Evolutionary conservation across 2,329 filamentous ascomycete species (phyloP).

Genomic region (Calonectria pseudoturangicola): DNA sequence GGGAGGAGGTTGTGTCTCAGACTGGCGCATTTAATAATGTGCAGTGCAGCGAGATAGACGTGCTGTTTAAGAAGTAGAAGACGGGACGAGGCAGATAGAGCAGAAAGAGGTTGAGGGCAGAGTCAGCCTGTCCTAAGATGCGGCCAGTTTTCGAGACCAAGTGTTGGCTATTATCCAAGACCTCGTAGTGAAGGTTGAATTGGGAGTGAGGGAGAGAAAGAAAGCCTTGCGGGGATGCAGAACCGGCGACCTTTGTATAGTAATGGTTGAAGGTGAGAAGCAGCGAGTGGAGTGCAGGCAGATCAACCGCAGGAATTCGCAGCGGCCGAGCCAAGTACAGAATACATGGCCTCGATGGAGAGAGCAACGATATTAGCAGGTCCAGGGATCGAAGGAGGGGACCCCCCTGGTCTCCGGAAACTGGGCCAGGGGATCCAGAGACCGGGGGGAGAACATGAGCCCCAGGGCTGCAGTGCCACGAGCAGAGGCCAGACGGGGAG

Average conservation of each 20-base stretch:
- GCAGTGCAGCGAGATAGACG: constrained; percentile 46
- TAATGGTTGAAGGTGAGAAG: constrained; percentile 53
- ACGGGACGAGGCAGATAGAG: constrained; percentile 52
- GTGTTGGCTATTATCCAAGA: constrained; percentile 43
- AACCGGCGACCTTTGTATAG: constrained; percentile 54
- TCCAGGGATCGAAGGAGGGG: constrained; percentile 46
- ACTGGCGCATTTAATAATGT: constrained; percentile 53
- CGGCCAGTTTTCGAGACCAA: constrained; percentile 54
- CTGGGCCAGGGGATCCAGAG: constrained; percentile 32
- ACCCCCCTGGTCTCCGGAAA: constrained; percentile 37
- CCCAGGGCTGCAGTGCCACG: constrained; percentile 49
- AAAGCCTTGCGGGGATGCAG: constrained; percentile 55
- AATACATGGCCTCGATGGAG: constrained; percentile 40
- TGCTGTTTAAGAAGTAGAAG: constrained; percentile 38
- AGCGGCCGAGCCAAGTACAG: constrained; percentile 43
- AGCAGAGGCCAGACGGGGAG: constrained; percentile 38
- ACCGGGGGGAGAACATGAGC: constrained; percentile 43
- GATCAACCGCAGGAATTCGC: constrained; percentile 36
- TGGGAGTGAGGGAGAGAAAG: constrained; percentile 42
- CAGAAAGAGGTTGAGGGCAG: constrained; percentile 33
- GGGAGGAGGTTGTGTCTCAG: constrained; percentile 40
- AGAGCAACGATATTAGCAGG: constrained; percentile 50
- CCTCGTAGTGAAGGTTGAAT: constrained; percentile 44
- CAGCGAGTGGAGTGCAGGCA: constrained; percentile 52
- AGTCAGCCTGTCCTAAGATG: constrained; percentile 57